Percentiles rank a stretch among this genome's conserved stretches.
These are phyloP conservation scores for Nidula microcarpa DNA, from an alignment of 768 basidiomycete species.

Conservation along the genomic window DNA sequence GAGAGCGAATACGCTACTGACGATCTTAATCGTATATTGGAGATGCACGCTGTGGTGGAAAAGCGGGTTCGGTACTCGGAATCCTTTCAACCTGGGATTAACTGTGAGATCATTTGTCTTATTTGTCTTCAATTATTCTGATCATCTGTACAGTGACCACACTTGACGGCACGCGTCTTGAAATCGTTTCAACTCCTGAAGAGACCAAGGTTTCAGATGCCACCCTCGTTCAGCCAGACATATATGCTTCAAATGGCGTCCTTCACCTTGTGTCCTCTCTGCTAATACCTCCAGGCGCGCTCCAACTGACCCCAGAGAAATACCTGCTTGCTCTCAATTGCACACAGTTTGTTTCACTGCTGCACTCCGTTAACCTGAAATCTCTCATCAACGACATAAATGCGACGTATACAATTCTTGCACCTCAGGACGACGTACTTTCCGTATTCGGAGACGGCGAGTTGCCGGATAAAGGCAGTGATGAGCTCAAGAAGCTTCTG, in stretches of 20 bases:
- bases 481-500: slow-evolving; percentile 69
- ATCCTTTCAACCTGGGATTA: slow-evolving; percentile 46
- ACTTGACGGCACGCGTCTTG: slow-evolving; percentile 62
- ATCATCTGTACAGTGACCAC: slow-evolving; percentile 56
- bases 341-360: slow-evolving; percentile 81
- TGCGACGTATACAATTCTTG: slow-evolving; percentile 81
- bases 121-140: not conserved
- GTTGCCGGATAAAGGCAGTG: slow-evolving; percentile 61
- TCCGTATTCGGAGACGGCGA: slow-evolving; percentile 47
- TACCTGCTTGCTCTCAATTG: slow-evolving; percentile 91
- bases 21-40: slow-evolving; percentile 75
- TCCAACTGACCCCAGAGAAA: slow-evolving; percentile 90
- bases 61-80: slow-evolving; percentile 65
- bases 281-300: slow-evolving; percentile 70
- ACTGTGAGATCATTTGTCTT: slow-evolving; percentile 40
- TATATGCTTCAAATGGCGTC: slow-evolving; percentile 94
- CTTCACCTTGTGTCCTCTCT: slow-evolving; percentile 85
- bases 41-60: slow-evolving; percentile 68
- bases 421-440: slow-evolving; percentile 85
- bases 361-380: slow-evolving; percentile 79
- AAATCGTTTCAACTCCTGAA: slow-evolving; percentile 51
- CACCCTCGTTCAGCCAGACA: slow-evolving; percentile 68
- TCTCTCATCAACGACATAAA: slow-evolving; percentile 68
- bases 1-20: slow-evolving; percentile 84
- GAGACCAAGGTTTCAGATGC: slow-evolving; percentile 57